phyloP scores from a whole-genome alignment of 768 basidiomycete species.

The Cystobasidium tubakii region DNA sequence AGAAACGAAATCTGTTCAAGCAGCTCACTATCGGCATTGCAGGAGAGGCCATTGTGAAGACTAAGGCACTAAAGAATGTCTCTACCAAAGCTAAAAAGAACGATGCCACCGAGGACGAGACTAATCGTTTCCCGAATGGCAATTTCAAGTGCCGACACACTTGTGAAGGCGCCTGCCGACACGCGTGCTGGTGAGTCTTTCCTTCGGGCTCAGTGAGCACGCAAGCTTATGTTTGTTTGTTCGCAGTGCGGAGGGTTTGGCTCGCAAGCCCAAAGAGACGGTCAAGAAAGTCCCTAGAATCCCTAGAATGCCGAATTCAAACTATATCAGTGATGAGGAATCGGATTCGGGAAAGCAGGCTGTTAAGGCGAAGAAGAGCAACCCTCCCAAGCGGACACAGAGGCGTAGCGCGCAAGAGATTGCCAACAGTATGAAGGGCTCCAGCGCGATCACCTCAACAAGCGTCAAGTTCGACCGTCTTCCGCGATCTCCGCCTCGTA shows the following conservation, averaged over 20 bases:
- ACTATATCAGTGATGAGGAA: not conserved
- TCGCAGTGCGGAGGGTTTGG: not conserved
- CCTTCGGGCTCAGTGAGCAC: not conserved
- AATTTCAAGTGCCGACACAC: conserved; percentile 41
- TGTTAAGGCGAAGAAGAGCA: not conserved
- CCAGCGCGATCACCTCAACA: not conserved
- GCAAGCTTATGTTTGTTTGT: not conserved
- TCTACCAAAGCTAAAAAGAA: not conserved
- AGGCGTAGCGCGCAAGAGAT: conserved; percentile 4
- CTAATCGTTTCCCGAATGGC: conserved; percentile 28
- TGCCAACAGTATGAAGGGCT: not conserved
- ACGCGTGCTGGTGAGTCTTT: conserved; percentile 13
- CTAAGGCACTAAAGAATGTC: not conserved
- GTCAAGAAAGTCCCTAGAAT: not conserved
- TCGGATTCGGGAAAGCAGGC: not conserved
- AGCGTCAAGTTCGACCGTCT: not conserved
- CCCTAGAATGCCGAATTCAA: not conserved
- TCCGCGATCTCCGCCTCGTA: not conserved
- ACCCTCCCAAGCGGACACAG: not conserved
- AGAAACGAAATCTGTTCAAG: not conserved
- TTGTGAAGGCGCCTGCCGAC: conserved; percentile 35
- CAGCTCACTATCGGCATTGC: not conserved
- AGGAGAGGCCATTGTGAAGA: not conserved
- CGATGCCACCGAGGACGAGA: not conserved
- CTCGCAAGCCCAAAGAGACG: not conserved